phyloP scores from a whole-genome alignment of 805 yeast genomes.

The Kodamaea hsintzibuensis region DNA sequence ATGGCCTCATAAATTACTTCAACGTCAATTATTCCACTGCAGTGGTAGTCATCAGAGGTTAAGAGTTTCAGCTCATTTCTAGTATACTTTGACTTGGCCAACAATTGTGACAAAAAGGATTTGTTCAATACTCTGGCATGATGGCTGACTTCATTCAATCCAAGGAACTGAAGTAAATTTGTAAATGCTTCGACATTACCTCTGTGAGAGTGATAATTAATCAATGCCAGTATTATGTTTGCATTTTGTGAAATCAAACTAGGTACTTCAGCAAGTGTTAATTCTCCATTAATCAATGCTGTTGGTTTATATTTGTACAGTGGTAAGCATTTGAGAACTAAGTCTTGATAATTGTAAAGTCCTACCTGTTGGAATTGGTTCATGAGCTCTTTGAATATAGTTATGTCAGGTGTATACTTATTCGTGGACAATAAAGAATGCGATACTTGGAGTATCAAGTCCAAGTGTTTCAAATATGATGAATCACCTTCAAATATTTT shows the following conservation, averaged over 20 bases:
- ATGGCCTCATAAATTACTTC: constrained; percentile 29
- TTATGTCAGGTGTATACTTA: constrained; percentile 24
- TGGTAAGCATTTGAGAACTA: constrained; percentile 29
- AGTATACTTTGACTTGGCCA: constrained; percentile 28
- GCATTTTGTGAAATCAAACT: constrained; percentile 31
- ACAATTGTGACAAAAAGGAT: constrained; percentile 21
- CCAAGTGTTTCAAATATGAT: neutral
- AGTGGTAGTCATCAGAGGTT: neutral
- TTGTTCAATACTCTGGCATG: constrained; percentile 21
- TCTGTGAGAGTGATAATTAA: constrained; percentile 25
- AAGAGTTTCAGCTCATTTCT: neutral
- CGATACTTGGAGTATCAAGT: neutral
- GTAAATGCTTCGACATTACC: constrained; percentile 21
- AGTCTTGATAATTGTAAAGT: constrained; percentile 26
- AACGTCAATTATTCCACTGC: constrained; percentile 9
- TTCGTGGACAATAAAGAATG: neutral
- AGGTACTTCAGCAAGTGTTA: neutral
- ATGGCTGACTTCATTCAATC: constrained; percentile 24
- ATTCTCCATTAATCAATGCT: neutral
- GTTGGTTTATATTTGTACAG: constrained; percentile 19
- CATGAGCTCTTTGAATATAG: constrained; percentile 25
- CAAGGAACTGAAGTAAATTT: constrained; percentile 27
- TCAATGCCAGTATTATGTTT: constrained; percentile 25
- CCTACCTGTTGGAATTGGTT: constrained; percentile 24
- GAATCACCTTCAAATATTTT: neutral